Evolutionary conservation across 345 rosid genomes (phyloP), one percentile per base, ranked within the genome.

Genomic region (Euphorbia tirucalli): DNA sequence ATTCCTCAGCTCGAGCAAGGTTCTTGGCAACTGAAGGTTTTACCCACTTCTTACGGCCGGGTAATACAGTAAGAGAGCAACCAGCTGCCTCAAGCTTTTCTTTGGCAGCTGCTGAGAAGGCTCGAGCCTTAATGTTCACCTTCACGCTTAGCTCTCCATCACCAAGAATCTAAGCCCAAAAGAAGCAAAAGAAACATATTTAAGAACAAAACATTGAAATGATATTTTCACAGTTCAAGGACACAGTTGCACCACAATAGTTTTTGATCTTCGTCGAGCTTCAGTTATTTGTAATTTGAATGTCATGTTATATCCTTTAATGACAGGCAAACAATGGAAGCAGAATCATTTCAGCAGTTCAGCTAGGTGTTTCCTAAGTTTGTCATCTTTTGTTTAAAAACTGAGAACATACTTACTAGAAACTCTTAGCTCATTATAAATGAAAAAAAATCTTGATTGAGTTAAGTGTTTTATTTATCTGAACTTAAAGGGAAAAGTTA

Each of bases 11-110:
- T 62, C 97, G 76, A 6, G 96, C 92, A 6, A 85, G 82, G 75
- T 94, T 90, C 88, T 90, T 94, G 0, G 86, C 85, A 60, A 92
- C 97, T 1, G 97, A 85, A 56, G 93, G 95, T 75, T 90, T 90
- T 5, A 94, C 86, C 97, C 97, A 92, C 80, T 90, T 94, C 92
- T 89, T 94, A 39, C 92, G 85, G 66, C 98, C 97, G 2, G 96
- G 94, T 71, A 93, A 75, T 52, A 91, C 84, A 1, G 89, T 85
- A 52, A 90, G 78, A 15, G 94, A 85, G 85, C 89, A 93, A 19
- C 98, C 98, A 7, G 80, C 85, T 61, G 90, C 85, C 78, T 87
- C 92, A 19, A 93, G 90, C 87, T 93, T 93, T 79, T 90, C 93
- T 74, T 86, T 93, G 13, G 97, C 97, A 64, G 91, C 70, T 66